A percentile compares a stretch with the other conserved stretches of the same genome.
Conservation (phyloP, 345 rosid genomes). For the Arabidopsis arenosa region DNA sequence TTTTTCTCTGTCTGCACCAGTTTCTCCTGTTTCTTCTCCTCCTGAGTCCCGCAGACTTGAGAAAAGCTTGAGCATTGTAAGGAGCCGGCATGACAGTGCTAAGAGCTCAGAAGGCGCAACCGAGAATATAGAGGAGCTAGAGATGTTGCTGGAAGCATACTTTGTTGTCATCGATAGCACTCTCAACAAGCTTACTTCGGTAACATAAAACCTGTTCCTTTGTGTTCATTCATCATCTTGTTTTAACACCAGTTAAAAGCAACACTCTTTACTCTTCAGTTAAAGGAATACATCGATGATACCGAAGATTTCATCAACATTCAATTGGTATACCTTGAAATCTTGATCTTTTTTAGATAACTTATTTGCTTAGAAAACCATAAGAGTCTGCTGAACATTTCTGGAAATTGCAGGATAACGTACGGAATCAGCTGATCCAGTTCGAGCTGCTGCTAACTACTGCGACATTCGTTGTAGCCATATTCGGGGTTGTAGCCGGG, state of each 20-base stretch:
- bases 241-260: background rate
- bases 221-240: background rate
- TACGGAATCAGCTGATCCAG: slow-evolving; percentile 95
- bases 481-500: slow-evolving; percentile 97
- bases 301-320: slow-evolving; percentile 98
- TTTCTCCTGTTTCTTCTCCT: slow-evolving; percentile 89
- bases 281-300: slow-evolving; percentile 97
- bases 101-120: slow-evolving; percentile 78
- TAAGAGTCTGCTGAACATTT: background rate
- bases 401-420: slow-evolving; percentile 71
- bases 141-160: slow-evolving; percentile 99
- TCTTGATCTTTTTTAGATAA: background rate
- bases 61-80: slow-evolving; percentile 86
- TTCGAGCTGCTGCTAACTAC: slow-evolving; percentile 94
- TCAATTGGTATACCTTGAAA: slow-evolving; percentile 64
- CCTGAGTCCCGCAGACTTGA: slow-evolving; percentile 84
- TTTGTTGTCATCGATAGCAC: slow-evolving; percentile 97
- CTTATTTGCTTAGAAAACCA: slow-evolving; percentile 14
- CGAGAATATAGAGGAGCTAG: slow-evolving; percentile 89
- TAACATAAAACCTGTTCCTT: slow-evolving; percentile 35
- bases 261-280: slow-evolving; percentile 52
- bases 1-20: slow-evolving; percentile 81
- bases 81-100: slow-evolving; percentile 92
- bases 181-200: slow-evolving; percentile 96
- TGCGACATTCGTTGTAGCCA: slow-evolving; percentile 92